Conservation (phyloP, 2,329 filamentous ascomycete genomes). For the Colletotrichum liaoningense region DNA sequence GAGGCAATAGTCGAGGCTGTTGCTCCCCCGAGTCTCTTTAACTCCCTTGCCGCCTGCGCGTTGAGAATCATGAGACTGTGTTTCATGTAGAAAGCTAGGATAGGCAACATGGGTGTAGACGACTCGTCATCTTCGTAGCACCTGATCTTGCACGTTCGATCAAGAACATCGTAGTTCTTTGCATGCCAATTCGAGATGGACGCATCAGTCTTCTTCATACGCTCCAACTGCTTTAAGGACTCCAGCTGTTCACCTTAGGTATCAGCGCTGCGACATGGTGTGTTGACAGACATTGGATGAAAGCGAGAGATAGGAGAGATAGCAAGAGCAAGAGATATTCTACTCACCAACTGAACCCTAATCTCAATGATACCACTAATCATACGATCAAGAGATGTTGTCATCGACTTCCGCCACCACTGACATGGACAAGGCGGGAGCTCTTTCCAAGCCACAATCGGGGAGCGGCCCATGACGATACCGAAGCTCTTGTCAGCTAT, state of each 20-base stretch:
- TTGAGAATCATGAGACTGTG: conserved; percentile 42
- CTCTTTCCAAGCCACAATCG: conserved; percentile 33
- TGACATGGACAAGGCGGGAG: conserved; percentile 17
- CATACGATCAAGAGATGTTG: conserved; percentile 38
- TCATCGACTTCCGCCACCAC: conserved; percentile 38
- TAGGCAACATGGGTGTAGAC: conserved; percentile 17
- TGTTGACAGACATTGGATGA: background rate
- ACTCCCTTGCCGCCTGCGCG: conserved; percentile 40
- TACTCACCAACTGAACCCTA: conserved; percentile 35
- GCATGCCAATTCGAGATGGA: conserved; percentile 39
- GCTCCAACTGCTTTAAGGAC: conserved; percentile 23
- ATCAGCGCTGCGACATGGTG: background rate
- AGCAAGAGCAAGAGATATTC: no score
- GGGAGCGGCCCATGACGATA: conserved; percentile 29
- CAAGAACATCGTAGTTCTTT: conserved; percentile 31
- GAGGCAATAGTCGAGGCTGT: background rate
- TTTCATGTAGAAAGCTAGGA: conserved; percentile 41
- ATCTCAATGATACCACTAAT: conserved; percentile 40
- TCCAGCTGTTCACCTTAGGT: background rate
- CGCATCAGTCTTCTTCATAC: conserved; percentile 34
- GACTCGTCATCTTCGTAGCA: background rate
- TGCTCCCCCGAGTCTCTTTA: background rate
- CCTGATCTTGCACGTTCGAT: background rate
- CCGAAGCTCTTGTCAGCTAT: conserved; percentile 36
- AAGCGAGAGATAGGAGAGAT: background rate